Evolutionary conservation across 2,329 filamentous ascomycete genomes (phyloP).

Genomic region (Penicillium hordei): DNA sequence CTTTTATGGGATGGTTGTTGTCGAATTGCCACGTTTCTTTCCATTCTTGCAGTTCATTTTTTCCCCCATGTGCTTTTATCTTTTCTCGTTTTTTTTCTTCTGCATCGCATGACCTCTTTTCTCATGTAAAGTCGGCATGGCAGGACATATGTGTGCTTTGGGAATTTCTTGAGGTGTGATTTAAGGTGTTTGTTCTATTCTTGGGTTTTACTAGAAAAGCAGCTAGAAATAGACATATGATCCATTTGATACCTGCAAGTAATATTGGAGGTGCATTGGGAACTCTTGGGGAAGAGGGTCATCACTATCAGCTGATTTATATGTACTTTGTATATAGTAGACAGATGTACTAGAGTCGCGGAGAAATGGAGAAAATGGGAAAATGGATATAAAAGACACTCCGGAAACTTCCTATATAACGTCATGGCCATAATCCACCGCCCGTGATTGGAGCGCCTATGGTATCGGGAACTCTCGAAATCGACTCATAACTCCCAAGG

Average conservation of each 20-base stretch:
- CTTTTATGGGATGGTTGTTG: constrained; percentile 12
- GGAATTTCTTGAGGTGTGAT: constrained; percentile 24
- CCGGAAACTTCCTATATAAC: constrained; percentile 22
- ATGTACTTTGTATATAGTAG: background rate
- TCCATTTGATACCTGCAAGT: background rate
- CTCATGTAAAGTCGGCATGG: constrained; percentile 24
- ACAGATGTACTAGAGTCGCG: background rate
- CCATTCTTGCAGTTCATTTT: constrained; percentile 11
- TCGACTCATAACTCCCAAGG: constrained; percentile 9
- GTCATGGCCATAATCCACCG: constrained; percentile 22
- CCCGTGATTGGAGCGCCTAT: constrained; percentile 20
- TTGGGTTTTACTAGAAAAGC: constrained; percentile 24
- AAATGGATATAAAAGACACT: background rate
- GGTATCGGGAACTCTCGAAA: constrained; percentile 8
- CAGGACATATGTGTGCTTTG: constrained; percentile 26
- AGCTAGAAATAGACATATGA: constrained; percentile 27
- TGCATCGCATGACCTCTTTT: constrained; percentile 28
- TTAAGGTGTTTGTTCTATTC: constrained; percentile 20
- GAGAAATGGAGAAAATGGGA: background rate
- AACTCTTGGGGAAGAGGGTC: background rate
- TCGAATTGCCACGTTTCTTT: constrained; percentile 12
- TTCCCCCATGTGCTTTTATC: constrained; percentile 6
- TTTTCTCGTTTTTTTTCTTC: background rate
- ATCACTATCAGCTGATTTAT: background rate
- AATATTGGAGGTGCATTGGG: background rate